Conservation (phyloP, 768 basidiomycete species). For the Rhizopogon salebrosus region DNA sequence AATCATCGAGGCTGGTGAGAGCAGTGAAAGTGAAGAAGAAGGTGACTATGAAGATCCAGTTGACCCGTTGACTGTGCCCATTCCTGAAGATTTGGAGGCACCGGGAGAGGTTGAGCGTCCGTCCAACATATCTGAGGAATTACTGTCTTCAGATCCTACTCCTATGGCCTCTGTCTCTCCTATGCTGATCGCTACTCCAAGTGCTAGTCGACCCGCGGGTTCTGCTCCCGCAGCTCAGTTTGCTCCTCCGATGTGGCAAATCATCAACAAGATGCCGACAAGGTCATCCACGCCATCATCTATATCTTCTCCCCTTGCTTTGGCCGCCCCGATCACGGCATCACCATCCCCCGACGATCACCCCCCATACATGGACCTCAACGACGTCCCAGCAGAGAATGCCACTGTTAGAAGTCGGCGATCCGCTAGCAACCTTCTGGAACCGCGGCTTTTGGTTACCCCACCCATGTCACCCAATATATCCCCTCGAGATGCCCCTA, state of each 20-base stretch:
- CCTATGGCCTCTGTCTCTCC: conserved; percentile 59
- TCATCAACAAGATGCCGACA: conserved; percentile 49
- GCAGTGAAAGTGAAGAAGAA: conserved; percentile 39
- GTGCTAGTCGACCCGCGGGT: conserved; percentile 20
- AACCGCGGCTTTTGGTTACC: conserved; percentile 63
- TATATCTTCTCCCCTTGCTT: conserved; percentile 79
- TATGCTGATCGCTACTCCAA: conserved; percentile 10
- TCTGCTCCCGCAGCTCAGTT: conserved; percentile 37
- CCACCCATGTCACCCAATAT: conserved; percentile 65
- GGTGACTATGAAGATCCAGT: conserved; percentile 30
- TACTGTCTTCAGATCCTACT: conserved; percentile 55
- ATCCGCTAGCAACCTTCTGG: conserved; percentile 59
- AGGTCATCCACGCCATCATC: conserved; percentile 87
- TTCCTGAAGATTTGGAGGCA: conserved; percentile 19
- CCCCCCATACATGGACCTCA: conserved; percentile 63
- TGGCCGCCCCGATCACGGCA: conserved; percentile 81
- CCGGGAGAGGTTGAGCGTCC: conserved; percentile 4
- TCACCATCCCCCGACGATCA: conserved; percentile 53
- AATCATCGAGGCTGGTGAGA: conserved; percentile 52
- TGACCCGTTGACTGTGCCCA: conserved; percentile 9
- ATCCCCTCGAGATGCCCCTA: conserved; percentile 46
- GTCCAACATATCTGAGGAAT: conserved; percentile 17
- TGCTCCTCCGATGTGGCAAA: conserved; percentile 39
- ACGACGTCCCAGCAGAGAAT: conserved; percentile 37
- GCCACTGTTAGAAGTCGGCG: conserved; percentile 57